Conservation (phyloP, 129 eudicot genomes). For the Smallanthus sonchifolius region DNA sequence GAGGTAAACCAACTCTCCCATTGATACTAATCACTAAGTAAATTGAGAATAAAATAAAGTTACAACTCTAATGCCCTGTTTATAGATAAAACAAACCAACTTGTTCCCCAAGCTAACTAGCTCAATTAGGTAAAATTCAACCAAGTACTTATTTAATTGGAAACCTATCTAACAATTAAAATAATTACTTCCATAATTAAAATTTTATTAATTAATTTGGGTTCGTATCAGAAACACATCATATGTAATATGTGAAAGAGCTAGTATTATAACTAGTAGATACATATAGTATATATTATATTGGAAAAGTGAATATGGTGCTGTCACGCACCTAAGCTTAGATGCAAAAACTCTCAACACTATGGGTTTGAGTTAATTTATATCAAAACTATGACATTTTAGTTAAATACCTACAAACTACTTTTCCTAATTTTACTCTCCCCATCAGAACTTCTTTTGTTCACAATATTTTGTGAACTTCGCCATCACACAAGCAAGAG, state of each 20-base stretch:
- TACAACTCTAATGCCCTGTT: neutral
- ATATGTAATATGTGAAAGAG: neutral
- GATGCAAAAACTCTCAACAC: no score
- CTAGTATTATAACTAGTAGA: neutral
- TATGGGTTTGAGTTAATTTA: no score
- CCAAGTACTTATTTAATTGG: neutral
- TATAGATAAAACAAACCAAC: neutral
- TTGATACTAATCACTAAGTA: neutral
- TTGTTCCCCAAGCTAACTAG: neutral
- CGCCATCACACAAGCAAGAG: no score
- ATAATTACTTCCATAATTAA: neutral
- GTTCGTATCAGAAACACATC: constrained; percentile 4
- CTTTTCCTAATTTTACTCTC: no score
- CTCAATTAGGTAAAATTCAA: neutral
- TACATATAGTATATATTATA: neutral
- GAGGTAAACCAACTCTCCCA: neutral
- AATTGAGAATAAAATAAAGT: neutral
- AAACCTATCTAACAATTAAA: neutral
- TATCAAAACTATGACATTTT: no score
- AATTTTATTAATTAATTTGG: neutral
- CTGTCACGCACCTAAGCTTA: no score
- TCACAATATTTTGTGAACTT: no score
- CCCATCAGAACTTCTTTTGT: no score
- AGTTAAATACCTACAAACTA: no score
- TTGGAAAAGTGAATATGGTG: no score